Conservation (phyloP, 2,329 filamentous ascomycete genomes). For the Dactylellina cionopaga region DNA sequence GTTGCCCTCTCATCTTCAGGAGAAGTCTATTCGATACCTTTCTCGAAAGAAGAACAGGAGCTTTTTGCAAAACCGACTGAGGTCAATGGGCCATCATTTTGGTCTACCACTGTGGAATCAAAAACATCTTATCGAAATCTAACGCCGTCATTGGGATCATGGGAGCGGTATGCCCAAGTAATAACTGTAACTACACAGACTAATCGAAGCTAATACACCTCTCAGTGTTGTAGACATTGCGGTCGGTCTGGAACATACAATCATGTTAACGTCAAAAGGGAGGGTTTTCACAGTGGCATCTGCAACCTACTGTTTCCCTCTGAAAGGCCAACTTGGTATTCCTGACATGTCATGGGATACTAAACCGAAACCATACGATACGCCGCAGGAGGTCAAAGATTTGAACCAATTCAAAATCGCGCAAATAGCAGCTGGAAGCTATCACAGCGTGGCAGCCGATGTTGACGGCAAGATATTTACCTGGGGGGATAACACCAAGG, state of each 20-base stretch:
- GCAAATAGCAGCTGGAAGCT: constrained; percentile 83
- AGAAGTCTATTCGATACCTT: constrained; percentile 83
- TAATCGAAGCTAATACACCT: neutral
- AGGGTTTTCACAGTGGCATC: constrained; percentile 90
- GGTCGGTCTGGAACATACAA: constrained; percentile 83
- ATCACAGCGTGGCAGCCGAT: constrained; percentile 83
- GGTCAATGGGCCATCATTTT: constrained; percentile 77
- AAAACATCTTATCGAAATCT: constrained; percentile 77
- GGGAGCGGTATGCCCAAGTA: constrained; percentile 52
- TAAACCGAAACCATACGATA: constrained; percentile 78
- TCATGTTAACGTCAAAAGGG: constrained; percentile 84
- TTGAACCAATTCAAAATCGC: constrained; percentile 74
- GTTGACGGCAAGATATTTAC: constrained; percentile 79
- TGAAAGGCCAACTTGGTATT: constrained; percentile 85
- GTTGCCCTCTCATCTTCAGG: constrained; percentile 80
- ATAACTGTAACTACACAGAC: neutral
- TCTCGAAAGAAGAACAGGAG: constrained; percentile 76
- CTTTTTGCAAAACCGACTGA: constrained; percentile 73
- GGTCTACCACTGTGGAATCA: constrained; percentile 65
- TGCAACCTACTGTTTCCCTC: constrained; percentile 79
- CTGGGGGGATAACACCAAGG: constrained; percentile 89
- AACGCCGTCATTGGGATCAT: constrained; percentile 73
- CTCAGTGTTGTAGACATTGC: constrained; percentile 75
- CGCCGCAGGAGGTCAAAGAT: constrained; percentile 79
- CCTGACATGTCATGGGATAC: constrained; percentile 83